A percentile compares a stretch with the other conserved stretches of the same genome.
These are phyloP conservation scores for Hibiscus trionum DNA, from an alignment of 345 rosid species.

Conservation along the genomic window DNA sequence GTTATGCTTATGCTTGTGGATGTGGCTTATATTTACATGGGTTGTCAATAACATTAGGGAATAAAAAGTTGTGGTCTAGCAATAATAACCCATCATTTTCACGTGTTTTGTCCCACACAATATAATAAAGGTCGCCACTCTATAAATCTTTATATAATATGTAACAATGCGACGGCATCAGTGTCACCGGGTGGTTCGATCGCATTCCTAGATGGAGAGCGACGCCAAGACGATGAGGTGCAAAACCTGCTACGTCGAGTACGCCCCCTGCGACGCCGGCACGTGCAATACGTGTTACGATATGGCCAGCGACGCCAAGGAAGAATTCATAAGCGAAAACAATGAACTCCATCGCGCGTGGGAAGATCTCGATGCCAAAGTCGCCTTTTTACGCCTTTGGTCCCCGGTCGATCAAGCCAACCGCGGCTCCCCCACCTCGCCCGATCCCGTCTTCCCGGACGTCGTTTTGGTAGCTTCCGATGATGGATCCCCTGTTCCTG, in stretches of 20 bases:
- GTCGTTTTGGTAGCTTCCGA: conserved; percentile 56
- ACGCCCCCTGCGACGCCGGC: background rate
- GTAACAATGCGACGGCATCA: background rate
- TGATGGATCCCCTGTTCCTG: conserved; percentile 18
- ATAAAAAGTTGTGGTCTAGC: background rate
- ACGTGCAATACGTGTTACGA: background rate
- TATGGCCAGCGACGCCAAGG: background rate
- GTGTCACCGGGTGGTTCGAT: background rate
- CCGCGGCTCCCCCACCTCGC: background rate
- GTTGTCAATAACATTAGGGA: background rate
- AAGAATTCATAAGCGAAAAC: background rate
- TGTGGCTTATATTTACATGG: background rate
- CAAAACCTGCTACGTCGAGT: background rate
- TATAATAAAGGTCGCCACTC: background rate
- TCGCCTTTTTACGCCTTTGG: background rate
- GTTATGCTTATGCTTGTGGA: background rate
- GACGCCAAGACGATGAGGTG: background rate
- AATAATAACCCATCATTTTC: background rate
- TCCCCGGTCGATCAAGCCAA: background rate
- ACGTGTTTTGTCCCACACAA: background rate
- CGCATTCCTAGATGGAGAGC: background rate
- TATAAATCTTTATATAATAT: too few species aligned
- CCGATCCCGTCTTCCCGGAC: background rate
- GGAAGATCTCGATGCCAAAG: background rate
- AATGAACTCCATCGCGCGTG: too few species aligned